These are phyloP conservation scores for Saturnispora sanitii DNA, from an alignment of 805 yeast species.

Conservation along the genomic window DNA sequence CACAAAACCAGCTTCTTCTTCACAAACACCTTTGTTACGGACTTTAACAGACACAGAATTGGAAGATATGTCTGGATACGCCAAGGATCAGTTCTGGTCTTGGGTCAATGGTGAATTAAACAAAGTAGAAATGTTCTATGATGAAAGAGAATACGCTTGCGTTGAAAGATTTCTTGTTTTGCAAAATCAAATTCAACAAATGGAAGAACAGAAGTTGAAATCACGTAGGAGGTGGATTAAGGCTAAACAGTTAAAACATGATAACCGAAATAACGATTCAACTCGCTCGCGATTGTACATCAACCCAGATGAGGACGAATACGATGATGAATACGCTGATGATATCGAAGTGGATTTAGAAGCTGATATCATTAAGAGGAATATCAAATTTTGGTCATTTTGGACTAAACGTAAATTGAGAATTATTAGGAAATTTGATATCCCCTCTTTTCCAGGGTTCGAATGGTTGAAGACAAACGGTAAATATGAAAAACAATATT, in stretches of 20 bases:
- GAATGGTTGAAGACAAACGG: slow-evolving; percentile 25
- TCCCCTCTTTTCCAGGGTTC: slow-evolving; percentile 34
- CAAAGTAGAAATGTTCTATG: slow-evolving; percentile 55
- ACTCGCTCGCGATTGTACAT: too few relatives aligned
- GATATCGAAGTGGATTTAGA: slow-evolving; percentile 4
- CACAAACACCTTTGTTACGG: neutral
- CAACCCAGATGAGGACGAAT: slow-evolving; percentile 10
- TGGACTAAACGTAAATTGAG: slow-evolving; percentile 21
- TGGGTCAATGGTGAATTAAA: slow-evolving; percentile 60
- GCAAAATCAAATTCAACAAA: slow-evolving; percentile 59
- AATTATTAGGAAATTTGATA: slow-evolving; percentile 29
- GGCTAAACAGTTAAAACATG: slow-evolving; percentile 7
- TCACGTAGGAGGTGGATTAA: slow-evolving; percentile 17
- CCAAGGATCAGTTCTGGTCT: slow-evolving; percentile 38
- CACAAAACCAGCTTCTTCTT: neutral
- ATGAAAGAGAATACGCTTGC: slow-evolving; percentile 49
- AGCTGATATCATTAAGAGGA: slow-evolving; percentile 11
- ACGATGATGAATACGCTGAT: slow-evolving; percentile 10
- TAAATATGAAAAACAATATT: slow-evolving; percentile 27
- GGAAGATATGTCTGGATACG: slow-evolving; percentile 28
- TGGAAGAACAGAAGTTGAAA: slow-evolving; percentile 41
- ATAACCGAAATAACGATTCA: too few relatives aligned
- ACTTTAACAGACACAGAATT: slow-evolving; percentile 19
- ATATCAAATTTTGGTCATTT: slow-evolving; percentile 15
- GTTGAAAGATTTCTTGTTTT: slow-evolving; percentile 49